A percentile compares a stretch with the other conserved stretches of the same genome.
These are phyloP conservation scores for Halophytophthora polymorphica DNA, from an alignment of 352 stramenopile species.

Conservation along the genomic window DNA sequence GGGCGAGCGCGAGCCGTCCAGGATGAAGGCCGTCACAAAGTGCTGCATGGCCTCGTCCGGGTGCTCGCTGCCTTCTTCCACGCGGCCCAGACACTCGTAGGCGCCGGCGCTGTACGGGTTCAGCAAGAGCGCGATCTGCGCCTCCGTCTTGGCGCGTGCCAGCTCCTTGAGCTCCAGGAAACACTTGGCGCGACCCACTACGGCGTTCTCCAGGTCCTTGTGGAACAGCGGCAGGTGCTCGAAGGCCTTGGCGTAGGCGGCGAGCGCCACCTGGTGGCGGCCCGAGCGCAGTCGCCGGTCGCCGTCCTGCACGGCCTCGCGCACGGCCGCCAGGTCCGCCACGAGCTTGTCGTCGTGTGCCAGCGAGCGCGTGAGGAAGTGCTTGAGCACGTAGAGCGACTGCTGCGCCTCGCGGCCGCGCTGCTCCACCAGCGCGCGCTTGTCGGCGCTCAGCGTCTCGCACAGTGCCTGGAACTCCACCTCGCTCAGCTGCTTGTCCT, in stretches of 20 bases:
- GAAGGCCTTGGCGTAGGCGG: slow-evolving; percentile 57
- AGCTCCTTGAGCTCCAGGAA: slow-evolving; percentile 54
- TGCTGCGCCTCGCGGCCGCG: slow-evolving; percentile 34
- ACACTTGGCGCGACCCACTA: slow-evolving; percentile 61
- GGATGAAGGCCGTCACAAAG: slow-evolving; percentile 78
- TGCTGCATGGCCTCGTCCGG: slow-evolving; percentile 76
- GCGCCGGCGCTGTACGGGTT: slow-evolving; percentile 67
- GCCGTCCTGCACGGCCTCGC: slow-evolving; percentile 52
- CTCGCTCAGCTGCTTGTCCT: slow-evolving; percentile 45
- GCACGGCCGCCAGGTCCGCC: slow-evolving; percentile 46
- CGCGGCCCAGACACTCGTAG: slow-evolving; percentile 65
- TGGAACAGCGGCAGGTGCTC: slow-evolving; percentile 64
- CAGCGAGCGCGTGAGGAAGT: slow-evolving; percentile 58
- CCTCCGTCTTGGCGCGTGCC: slow-evolving; percentile 37
- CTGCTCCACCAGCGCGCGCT: slow-evolving; percentile 26
- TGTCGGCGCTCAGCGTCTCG: slow-evolving; percentile 44
- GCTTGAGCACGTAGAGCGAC: slow-evolving; percentile 63
- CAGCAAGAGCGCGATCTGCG: slow-evolving; percentile 46
- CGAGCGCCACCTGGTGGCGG: slow-evolving; percentile 52
- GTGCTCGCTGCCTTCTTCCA: slow-evolving; percentile 50
- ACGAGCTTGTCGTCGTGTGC: slow-evolving; percentile 49
- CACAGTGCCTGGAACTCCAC: slow-evolving; percentile 79
- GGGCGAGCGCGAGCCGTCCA: slow-evolving; percentile 70
- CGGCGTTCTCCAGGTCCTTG: slow-evolving; percentile 48
- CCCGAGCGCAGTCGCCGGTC: slow-evolving; percentile 48